Evolutionary conservation across 2,329 filamentous ascomycete genomes (phyloP).

Genomic region (Ophiostoma sp.): DNA sequence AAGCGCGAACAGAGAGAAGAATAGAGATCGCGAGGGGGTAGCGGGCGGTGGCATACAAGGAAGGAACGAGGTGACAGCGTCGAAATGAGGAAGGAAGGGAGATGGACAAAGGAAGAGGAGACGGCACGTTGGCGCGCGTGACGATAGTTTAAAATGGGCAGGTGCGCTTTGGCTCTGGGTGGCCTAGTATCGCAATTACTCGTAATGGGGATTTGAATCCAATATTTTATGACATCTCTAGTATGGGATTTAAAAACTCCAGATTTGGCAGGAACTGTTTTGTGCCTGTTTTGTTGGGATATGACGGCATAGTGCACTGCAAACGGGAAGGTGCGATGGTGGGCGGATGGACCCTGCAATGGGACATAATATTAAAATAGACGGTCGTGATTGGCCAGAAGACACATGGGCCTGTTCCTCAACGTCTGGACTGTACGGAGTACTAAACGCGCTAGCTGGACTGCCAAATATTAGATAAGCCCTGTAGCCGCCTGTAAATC

Average conservation of each 20-base stretch:
- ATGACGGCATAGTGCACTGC: slow-evolving; percentile 21
- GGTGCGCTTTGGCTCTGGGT: neutral
- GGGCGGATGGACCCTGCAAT: slow-evolving; percentile 13
- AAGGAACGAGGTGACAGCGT: neutral
- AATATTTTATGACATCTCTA: neutral
- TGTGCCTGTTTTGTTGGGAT: slow-evolving; percentile 23
- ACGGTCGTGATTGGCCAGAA: slow-evolving; percentile 11
- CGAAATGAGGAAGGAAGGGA: neutral
- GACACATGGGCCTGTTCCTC: neutral
- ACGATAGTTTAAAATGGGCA: slow-evolving; percentile 1
- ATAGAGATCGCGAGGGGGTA: neutral
- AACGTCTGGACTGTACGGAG: neutral
- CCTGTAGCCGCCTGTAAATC: neutral
- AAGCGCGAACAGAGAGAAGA: neutral
- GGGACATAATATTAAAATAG: slow-evolving; percentile 20
- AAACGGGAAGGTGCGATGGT: slow-evolving; percentile 15
- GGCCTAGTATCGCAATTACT: neutral
- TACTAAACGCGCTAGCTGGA: neutral
- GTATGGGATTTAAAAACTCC: neutral
- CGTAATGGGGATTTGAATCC: neutral
- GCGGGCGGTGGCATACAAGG: neutral
- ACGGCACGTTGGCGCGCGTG: neutral
- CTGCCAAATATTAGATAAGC: slow-evolving; percentile 5
- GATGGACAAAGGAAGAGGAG: neutral
- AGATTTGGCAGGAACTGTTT: slow-evolving; percentile 13